Conservation (phyloP, 2,329 filamentous ascomycete species). For the Hypoxylon sp. region DNA sequence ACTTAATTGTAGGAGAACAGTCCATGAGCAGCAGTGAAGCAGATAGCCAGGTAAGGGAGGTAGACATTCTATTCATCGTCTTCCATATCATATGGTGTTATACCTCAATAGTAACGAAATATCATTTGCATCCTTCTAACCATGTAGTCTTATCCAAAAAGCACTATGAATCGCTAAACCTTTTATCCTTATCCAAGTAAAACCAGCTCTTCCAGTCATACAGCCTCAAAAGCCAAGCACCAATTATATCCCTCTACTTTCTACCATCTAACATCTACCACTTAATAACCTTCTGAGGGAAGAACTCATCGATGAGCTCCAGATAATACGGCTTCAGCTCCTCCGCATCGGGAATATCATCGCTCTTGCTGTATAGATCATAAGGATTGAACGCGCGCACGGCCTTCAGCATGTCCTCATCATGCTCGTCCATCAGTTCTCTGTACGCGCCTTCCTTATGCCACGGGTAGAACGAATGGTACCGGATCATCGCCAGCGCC, state of each 20-base stretch:
- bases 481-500: constrained; percentile 91
- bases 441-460: constrained; percentile 84
- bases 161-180: constrained; percentile 4
- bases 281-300: constrained; percentile 76
- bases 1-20: too few species aligned
- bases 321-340: constrained; percentile 85
- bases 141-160: constrained; percentile 3
- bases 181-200: neutral
- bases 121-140: neutral
- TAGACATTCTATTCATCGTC: too few species aligned
- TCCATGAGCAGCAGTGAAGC: too few species aligned
- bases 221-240: neutral
- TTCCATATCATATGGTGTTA: neutral
- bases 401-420: constrained; percentile 83
- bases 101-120: neutral
- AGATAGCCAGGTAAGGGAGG: too few species aligned
- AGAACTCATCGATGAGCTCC: constrained; percentile 82
- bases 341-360: constrained; percentile 81
- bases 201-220: neutral
- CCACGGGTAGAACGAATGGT: constrained; percentile 95
- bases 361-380: constrained; percentile 92
- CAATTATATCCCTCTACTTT: neutral
- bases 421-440: constrained; percentile 87
- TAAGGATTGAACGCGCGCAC: constrained; percentile 93
- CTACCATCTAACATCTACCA: constrained; percentile 69